Conservation (phyloP, 352 stramenopile genomes). For the Phytophthora citricola region DNA sequence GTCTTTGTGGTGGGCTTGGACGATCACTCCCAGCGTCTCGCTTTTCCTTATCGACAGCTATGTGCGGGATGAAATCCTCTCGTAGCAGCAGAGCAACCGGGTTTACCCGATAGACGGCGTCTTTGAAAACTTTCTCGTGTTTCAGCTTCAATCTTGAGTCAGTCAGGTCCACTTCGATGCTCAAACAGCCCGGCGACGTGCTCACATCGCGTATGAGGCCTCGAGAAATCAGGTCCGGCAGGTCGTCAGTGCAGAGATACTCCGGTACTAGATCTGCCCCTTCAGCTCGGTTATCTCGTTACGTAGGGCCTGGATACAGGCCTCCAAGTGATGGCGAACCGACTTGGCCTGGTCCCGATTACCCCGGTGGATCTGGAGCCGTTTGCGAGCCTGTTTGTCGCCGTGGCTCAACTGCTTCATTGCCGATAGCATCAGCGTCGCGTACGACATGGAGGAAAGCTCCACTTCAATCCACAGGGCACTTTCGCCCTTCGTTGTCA, state of each 20-base stretch:
- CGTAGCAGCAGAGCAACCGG: conserved; percentile 49
- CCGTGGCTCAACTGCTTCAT: conserved; percentile 40
- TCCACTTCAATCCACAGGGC: conserved; percentile 57
- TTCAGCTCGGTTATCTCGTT: conserved; percentile 25
- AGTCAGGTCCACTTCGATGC: conserved; percentile 39
- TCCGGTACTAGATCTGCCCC: conserved; percentile 44
- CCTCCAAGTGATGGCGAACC: conserved; percentile 16
- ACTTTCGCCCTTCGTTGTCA: conserved; percentile 23
- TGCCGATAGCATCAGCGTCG: conserved; percentile 30
- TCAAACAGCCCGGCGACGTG: not conserved
- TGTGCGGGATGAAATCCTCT: conserved; percentile 40
- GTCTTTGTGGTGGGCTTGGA: too few relatives aligned
- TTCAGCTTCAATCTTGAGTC: conserved; percentile 41
- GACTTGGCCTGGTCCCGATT: conserved; percentile 12
- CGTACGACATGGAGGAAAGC: conserved; percentile 32
- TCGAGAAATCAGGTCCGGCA: conserved; percentile 21
- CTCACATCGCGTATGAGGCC: conserved; percentile 7
- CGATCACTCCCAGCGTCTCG: not conserved
- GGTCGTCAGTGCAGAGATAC: conserved; percentile 30
- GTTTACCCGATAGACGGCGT: conserved; percentile 54
- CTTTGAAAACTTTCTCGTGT: conserved; percentile 43
- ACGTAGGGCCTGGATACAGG: conserved; percentile 31
- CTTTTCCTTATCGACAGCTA: conserved; percentile 1
- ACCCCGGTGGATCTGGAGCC: conserved; percentile 19
- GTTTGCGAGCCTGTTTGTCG: conserved; percentile 36